Base-by-base conservation (phyloP, 257 asterid species). In the Ligustrum vulgare region DNA sequence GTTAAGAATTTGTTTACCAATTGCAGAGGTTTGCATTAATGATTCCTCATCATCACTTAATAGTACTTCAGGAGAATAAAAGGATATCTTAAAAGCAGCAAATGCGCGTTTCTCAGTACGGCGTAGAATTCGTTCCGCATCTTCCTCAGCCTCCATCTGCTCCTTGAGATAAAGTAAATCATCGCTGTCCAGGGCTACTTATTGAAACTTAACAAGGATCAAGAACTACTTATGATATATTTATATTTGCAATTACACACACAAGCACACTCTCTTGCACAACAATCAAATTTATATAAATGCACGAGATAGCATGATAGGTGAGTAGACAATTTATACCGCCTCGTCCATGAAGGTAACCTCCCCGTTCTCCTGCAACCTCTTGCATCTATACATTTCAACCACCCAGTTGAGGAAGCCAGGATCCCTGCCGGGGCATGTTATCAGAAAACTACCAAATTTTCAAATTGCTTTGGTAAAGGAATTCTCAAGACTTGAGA, bases 131-230 rank as follows among this genome's bases (percentile, higher is more conserved):
- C 99, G 98, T 76, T 94, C 99, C 28, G 99, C 98, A 74, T 94
- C 98, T 83, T 94, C 96, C 86, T 94, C 97, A 22, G 98, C 99
- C 84, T 94, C 99, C 97, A 92, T 94, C 87, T 94, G 98, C 93
- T 94, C 99, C 92, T 94, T 94, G 67, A 94, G 97, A 87, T 94
- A 94, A 72, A 94, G 98, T 77, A 94, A 80, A 86, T 92, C 99
- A 87, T 94, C 99, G 74, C 98, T 92, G 87, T 94, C 99, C 97
- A 94, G 76, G 75, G 99, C 99, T 94, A 97, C 90, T 89, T 20
- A 78, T 82, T 74, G 69, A 45, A 83, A 84, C 85, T 85, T 72
- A 71, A 77, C 70, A 81, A 81, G 69, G 77, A 82, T 79, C 78
- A 80, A 82, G 41, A 67, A 74, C 74, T 23, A 43, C 70, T 36